These are phyloP conservation scores for Nasturtium officinale DNA, from an alignment of 345 rosid species.

Conservation along the genomic window DNA sequence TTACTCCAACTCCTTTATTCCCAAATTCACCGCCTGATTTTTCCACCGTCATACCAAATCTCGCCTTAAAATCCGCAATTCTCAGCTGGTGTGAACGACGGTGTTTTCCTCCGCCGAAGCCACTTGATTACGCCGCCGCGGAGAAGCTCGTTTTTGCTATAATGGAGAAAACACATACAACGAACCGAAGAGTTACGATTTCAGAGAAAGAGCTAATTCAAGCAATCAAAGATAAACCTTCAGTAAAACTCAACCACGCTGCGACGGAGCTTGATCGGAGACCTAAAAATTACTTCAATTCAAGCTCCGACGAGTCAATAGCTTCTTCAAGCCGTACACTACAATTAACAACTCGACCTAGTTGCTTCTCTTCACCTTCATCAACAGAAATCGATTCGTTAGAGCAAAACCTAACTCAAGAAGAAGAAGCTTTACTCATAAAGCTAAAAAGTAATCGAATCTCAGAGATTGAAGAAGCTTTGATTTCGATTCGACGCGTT, in stretches of 20 bases:
- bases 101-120: slow-evolving; percentile 52
- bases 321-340: slow-evolving; percentile 47
- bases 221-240: slow-evolving; percentile 47
- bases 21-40: slow-evolving; percentile 64
- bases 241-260: slow-evolving; percentile 46
- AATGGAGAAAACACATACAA: slow-evolving; percentile 34
- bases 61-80: slow-evolving; percentile 79
- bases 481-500: slow-evolving; percentile 53
- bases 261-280: slow-evolving; percentile 54
- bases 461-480: slow-evolving; percentile 63
- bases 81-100: slow-evolving; percentile 60
- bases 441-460: slow-evolving; percentile 59
- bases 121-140: slow-evolving; percentile 56
- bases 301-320: slow-evolving; percentile 59
- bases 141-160: slow-evolving; percentile 51
- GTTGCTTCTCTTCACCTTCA: slow-evolving; percentile 69
- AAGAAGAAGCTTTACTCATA: slow-evolving; percentile 55
- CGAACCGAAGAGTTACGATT: slow-evolving; percentile 10
- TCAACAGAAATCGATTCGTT: slow-evolving; percentile 55
- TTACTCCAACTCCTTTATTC: slow-evolving; percentile 47
- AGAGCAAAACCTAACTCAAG: slow-evolving; percentile 40
- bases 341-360: slow-evolving; percentile 56
- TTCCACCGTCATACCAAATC: slow-evolving; percentile 73
- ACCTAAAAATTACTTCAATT: slow-evolving; percentile 42
- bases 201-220: slow-evolving; percentile 46